These are phyloP conservation scores for Parafenestella ontariensis DNA, from an alignment of 2,329 filamentous ascomycete genomes.

Conservation along the genomic window DNA sequence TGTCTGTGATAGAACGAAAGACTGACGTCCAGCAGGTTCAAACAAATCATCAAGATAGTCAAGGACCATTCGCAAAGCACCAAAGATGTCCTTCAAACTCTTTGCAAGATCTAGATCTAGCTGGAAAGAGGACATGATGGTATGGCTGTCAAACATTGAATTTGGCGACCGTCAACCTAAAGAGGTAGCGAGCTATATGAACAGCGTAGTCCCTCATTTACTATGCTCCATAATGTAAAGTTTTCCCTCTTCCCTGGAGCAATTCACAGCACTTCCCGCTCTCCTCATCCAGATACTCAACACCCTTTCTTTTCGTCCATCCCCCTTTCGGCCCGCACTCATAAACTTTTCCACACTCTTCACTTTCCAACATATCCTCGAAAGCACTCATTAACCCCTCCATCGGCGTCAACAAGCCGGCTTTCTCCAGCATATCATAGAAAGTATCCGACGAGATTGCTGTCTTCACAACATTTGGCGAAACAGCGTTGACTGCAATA, in stretches of 20 bases:
- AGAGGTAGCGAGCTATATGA: too few relatives aligned
- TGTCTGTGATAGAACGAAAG: not conserved
- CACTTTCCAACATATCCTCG: slow-evolving; percentile 42
- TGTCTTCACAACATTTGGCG: slow-evolving; percentile 52
- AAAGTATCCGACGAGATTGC: slow-evolving; percentile 48
- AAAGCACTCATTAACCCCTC: slow-evolving; percentile 51
- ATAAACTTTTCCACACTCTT: slow-evolving; percentile 51
- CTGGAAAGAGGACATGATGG: too few relatives aligned
- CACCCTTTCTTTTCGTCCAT: slow-evolving; percentile 32
- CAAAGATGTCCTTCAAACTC: slow-evolving; percentile 68
- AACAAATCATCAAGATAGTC: slow-evolving; percentile 74
- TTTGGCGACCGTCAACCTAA: too few relatives aligned
- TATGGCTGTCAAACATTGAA: too few relatives aligned
- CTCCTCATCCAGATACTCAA: slow-evolving; percentile 42
- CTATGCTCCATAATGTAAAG: slow-evolving; percentile 8
- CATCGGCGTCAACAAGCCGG: slow-evolving; percentile 50
- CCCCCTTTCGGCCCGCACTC: slow-evolving; percentile 52
- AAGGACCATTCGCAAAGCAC: slow-evolving; percentile 79
- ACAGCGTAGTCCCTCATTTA: not conserved
- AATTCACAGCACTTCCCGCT: slow-evolving; percentile 25
- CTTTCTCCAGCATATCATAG: slow-evolving; percentile 47
- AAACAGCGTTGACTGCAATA: slow-evolving; percentile 54
- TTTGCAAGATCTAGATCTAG: slow-evolving; percentile 65
- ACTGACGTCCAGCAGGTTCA: slow-evolving; percentile 61
- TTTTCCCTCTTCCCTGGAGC: slow-evolving; percentile 5